These are phyloP conservation scores for Leishmania tarentolae DNA, from an alignment of 208 protist species.

Conservation along the genomic window DNA sequence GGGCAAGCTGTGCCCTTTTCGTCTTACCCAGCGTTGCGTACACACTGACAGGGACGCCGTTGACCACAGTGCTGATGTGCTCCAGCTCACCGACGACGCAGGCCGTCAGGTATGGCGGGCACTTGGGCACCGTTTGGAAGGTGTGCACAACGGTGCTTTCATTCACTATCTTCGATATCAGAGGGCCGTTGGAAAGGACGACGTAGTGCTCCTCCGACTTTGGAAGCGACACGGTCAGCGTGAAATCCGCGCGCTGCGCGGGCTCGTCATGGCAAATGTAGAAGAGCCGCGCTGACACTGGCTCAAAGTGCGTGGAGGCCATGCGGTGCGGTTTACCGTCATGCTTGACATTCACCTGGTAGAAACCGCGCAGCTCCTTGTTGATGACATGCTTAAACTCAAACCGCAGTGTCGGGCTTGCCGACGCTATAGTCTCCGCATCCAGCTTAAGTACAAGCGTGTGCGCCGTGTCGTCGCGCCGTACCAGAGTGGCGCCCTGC, in stretches of 20 bases:
- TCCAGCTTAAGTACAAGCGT: slow-evolving; percentile 73
- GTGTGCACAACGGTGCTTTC: slow-evolving; percentile 41
- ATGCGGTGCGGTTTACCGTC: slow-evolving; percentile 85
- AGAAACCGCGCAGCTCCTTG: slow-evolving; percentile 93
- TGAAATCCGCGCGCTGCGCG: slow-evolving; percentile 95
- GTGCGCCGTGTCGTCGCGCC: slow-evolving; percentile 46
- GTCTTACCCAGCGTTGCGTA: slow-evolving; percentile 79
- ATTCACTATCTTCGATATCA: slow-evolving; percentile 43
- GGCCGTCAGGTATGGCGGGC: slow-evolving; percentile 97
- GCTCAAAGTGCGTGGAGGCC: slow-evolving; percentile 97
- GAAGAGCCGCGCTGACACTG: slow-evolving; percentile 92
- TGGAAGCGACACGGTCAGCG: slow-evolving; percentile 85
- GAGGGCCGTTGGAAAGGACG: slow-evolving; percentile 78
- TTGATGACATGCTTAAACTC: slow-evolving; percentile 83
- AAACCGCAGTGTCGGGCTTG: slow-evolving; percentile 68
- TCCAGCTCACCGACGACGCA: slow-evolving; percentile 95
- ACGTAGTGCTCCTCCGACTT: slow-evolving; percentile 62
- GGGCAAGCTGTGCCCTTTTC: slow-evolving; percentile 69
- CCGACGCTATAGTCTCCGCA: slow-evolving; percentile 34
- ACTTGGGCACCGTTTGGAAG: slow-evolving; percentile 90
- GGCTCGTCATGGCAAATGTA: slow-evolving; percentile 98
- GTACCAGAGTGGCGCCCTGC: slow-evolving; percentile 51
- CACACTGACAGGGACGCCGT: slow-evolving; percentile 72
- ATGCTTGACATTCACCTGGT: slow-evolving; percentile 75
- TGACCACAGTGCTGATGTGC: slow-evolving; percentile 55